Evolutionary conservation across 768 basidiomycete species (phyloP).

Genomic region (Naganishia onofrii): DNA sequence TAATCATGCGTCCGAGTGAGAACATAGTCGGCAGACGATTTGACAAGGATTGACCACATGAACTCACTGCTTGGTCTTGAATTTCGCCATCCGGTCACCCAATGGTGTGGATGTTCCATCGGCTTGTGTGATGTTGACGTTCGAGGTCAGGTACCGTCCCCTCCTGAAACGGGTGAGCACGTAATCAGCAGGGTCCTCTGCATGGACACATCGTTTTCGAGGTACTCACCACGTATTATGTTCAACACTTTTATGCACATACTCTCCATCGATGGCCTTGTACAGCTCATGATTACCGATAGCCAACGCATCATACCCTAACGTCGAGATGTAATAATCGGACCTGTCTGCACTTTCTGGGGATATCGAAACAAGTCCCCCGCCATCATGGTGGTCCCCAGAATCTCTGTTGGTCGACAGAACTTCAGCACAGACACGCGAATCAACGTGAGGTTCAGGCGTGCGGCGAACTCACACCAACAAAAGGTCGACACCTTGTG

Average conservation of each 20-base stretch:
- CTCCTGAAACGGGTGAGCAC: not conserved
- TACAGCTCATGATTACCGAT: constrained; percentile 93
- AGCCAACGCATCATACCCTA: constrained; percentile 77
- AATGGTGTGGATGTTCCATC: constrained; percentile 50
- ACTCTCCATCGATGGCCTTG: constrained; percentile 45
- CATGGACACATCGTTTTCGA: too few species aligned
- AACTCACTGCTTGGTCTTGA: constrained; percentile 67
- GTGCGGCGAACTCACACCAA: constrained; percentile 55
- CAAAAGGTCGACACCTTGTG: constrained; percentile 75
- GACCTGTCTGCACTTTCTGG: constrained; percentile 48
- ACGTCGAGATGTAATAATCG: constrained; percentile 68
- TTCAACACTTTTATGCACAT: constrained; percentile 11
- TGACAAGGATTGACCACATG: not conserved
- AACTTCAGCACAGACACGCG: constrained; percentile 57
- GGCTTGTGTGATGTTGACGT: constrained; percentile 73
- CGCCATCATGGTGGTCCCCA: constrained; percentile 52
- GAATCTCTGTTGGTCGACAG: constrained; percentile 36
- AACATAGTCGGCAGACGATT: not conserved
- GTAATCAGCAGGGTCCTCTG: too few species aligned
- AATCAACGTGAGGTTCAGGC: not conserved
- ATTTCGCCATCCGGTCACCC: constrained; percentile 65
- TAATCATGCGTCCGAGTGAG: constrained; percentile 39
- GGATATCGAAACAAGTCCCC: constrained; percentile 42
- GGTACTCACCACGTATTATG: constrained; percentile 18
- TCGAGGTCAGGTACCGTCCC: constrained; percentile 70